phyloP scores from a whole-genome alignment of 78 protist genomes.

The slime mould (Dictyostelium discoideum) region DNA sequence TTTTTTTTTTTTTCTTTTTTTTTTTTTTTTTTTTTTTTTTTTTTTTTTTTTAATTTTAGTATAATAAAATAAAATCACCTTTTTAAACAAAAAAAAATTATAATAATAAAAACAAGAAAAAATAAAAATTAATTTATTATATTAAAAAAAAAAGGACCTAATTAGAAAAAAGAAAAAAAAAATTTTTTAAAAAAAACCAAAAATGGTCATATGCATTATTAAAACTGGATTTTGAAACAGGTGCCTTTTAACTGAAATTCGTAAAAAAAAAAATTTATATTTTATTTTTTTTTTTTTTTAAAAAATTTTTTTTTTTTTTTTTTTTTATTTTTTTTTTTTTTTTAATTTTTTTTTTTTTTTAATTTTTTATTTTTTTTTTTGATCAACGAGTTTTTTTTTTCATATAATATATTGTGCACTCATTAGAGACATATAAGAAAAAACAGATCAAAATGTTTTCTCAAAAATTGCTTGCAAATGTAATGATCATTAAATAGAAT shows the following conservation, averaged over 20 bases:
- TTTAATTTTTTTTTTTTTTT: not conserved
- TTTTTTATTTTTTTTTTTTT: not conserved
- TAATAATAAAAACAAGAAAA: too few species aligned
- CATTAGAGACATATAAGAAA: not conserved
- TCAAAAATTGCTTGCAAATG: constrained; percentile 9
- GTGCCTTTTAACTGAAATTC: not conserved
- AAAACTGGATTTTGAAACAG: not conserved
- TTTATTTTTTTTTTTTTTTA: not conserved
- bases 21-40: not conserved
- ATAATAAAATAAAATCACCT: too few species aligned
- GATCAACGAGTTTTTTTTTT: not conserved
- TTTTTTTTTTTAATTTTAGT: not conserved
- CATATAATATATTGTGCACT: not conserved
- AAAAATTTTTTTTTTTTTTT: not conserved
- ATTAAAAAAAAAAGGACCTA: too few species aligned
- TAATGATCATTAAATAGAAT: not conserved
- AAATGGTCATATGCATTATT: too few species aligned
- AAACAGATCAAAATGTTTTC: not conserved
- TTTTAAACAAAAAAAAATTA: too few species aligned
- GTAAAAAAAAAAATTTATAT: not conserved
- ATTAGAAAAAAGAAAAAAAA: too few species aligned
- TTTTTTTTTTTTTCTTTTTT: not conserved
- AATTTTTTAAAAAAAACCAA: too few species aligned
- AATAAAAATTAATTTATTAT: too few species aligned
- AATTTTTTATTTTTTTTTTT: not conserved